Conservation (phyloP, 2,329 filamentous ascomycete species). For the Phoma herbarum region DNA sequence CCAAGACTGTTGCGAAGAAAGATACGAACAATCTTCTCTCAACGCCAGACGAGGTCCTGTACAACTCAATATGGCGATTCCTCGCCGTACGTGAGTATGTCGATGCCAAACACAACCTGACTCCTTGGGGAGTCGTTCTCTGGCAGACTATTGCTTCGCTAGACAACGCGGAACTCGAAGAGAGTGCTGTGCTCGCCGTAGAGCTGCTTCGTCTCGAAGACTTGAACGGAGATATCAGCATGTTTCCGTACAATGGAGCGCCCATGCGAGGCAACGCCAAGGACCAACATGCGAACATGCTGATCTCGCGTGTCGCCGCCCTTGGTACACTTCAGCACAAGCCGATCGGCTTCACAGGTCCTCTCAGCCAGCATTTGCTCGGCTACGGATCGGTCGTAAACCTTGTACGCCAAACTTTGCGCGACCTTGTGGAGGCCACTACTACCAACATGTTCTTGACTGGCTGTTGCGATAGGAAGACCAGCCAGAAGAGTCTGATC, state of each 20-base stretch:
- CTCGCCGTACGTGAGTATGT: constrained; percentile 89
- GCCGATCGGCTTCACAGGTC: constrained; percentile 90
- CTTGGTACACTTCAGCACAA: constrained; percentile 84
- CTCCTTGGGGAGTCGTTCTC: constrained; percentile 80
- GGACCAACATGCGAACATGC: constrained; percentile 78
- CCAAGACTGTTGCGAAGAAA: constrained; percentile 71
- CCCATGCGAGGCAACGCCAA: constrained; percentile 71
- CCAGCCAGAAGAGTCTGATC: constrained; percentile 68
- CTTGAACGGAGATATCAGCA: constrained; percentile 72
- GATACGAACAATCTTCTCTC: constrained; percentile 57
- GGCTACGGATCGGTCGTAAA: constrained; percentile 85
- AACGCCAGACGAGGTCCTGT: constrained; percentile 74
- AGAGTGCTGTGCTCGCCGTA: constrained; percentile 82
- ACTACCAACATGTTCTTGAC: constrained; percentile 81
- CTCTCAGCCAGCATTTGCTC: constrained; percentile 87
- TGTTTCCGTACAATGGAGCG: constrained; percentile 66
- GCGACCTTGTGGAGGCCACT: constrained; percentile 85
- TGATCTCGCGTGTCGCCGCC: constrained; percentile 87
- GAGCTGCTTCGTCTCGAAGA: constrained; percentile 84
- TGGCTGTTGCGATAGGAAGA: constrained; percentile 76
- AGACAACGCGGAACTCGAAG: constrained; percentile 70
- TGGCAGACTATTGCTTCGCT: constrained; percentile 72
- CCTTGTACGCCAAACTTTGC: constrained; percentile 78
- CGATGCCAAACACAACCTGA: constrained; percentile 79
- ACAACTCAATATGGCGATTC: constrained; percentile 87